Evolutionary conservation across 768 basidiomycete genomes (phyloP), one percentile per base, ranked within the genome.

Genomic region (Hypholoma sublateritium): DNA sequence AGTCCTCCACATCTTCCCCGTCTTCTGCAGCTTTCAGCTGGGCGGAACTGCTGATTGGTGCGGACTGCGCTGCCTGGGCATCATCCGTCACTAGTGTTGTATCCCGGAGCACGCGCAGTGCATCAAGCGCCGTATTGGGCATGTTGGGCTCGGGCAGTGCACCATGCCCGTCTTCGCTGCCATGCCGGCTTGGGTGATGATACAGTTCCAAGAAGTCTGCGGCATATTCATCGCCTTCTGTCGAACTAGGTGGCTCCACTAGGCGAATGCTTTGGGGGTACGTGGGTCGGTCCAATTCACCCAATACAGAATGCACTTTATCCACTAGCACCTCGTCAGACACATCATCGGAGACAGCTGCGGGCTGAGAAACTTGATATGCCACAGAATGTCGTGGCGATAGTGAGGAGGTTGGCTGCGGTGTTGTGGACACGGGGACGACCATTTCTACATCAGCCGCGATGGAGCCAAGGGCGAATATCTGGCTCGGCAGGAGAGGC

Each of bases 401-500:
- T 21, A 44, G 19, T 16, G 43, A 53, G 11, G 53, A 7, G 21
- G 17, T 32, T 8, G 32, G 16, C 9, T 45, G 53, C 17, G 43
- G 43, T 35, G 53, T 44, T 21, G 28, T 22, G n/a, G 34, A 12
- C 32, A 50, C 41, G n/a, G 56, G 57, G 1, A 59, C 9, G 32
- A 59, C 45, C 66, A 60, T 61, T 49, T 66, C 65, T 28, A 66
- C 47, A 17, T 69, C 64, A 11, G 53, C 59, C 8, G 59, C 59
- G 1, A 65, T 47, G 2, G 60, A 60, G 0, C 63, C 66, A 13
- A 69, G 59, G 6, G 61, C 60, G 7, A 67, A 21, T 14, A 64
- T 67, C 49, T 69, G 62, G 49, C 62, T 63, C 6, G 65, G 65
- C 13, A 65, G 39, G 24, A 64, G 56, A 3, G 63, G 67, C 37